phyloP scores from a whole-genome alignment of 306 rosid species.

The Casuarina equisetifolia region DNA sequence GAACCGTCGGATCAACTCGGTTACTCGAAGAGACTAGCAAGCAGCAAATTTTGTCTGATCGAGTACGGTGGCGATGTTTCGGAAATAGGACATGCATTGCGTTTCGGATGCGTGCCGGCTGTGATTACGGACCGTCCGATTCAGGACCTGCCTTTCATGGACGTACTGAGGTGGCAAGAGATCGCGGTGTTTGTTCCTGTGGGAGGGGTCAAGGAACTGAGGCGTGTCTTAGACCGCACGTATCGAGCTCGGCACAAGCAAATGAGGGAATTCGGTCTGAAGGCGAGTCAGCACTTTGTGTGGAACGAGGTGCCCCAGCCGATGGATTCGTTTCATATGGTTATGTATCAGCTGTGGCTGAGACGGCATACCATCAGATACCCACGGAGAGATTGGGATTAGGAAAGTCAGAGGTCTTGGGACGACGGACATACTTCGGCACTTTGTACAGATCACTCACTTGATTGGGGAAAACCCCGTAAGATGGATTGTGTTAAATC shows the following conservation, averaged over 20 bases:
- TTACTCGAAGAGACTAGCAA: slow-evolving; percentile 19
- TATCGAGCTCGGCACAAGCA: slow-evolving; percentile 26
- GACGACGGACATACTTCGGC: neutral
- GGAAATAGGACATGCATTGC: slow-evolving; percentile 58
- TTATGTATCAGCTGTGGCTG: slow-evolving; percentile 77
- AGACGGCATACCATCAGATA: slow-evolving; percentile 69
- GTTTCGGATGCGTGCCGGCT: slow-evolving; percentile 61
- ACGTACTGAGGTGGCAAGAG: slow-evolving; percentile 71
- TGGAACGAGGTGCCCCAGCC: slow-evolving; percentile 63
- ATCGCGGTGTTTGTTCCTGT: slow-evolving; percentile 46
- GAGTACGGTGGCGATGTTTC: slow-evolving; percentile 40
- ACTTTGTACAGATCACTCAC: neutral
- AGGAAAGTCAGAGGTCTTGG: neutral
- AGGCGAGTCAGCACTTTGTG: slow-evolving; percentile 55
- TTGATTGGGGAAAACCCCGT: neutral
- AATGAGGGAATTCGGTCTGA: slow-evolving; percentile 44
- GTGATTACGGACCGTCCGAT: slow-evolving; percentile 48
- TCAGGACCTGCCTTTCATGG: slow-evolving; percentile 67
- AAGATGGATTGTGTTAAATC: neutral
- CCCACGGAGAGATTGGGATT: slow-evolving; percentile 24
- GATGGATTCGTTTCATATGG: slow-evolving; percentile 60
- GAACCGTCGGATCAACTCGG: slow-evolving; percentile 29
- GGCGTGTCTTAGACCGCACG: slow-evolving; percentile 29
- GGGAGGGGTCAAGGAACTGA: slow-evolving; percentile 27
- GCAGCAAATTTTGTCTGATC: slow-evolving; percentile 53